These are phyloP conservation scores for Emmonsiellopsis sp. DNA, from an alignment of 2,329 filamentous ascomycete genomes.

Conservation along the genomic window DNA sequence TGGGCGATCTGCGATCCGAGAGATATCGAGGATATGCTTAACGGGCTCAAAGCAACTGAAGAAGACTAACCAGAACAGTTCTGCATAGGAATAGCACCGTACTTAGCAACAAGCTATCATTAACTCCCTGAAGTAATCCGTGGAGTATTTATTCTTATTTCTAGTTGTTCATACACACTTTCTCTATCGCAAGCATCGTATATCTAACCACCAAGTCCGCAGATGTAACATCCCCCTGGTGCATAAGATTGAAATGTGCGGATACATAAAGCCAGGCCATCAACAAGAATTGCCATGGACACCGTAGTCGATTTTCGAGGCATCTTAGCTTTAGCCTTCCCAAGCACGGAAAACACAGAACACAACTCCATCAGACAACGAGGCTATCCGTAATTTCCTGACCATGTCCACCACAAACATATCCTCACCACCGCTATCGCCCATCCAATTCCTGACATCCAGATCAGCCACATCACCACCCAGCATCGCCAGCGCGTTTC, in stretches of 20 bases:
- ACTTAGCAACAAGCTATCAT: too few relatives aligned
- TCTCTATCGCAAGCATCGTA: constrained; percentile 44
- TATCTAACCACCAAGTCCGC: constrained; percentile 49
- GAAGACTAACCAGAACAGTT: constrained; percentile 2
- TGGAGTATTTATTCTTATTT: too few relatives aligned
- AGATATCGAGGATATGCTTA: constrained; percentile 62
- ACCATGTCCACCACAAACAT: not conserved
- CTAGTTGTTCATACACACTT: constrained; percentile 31
- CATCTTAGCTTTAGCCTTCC: not conserved
- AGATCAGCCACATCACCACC: constrained; percentile 44
- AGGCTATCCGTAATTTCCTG: not conserved
- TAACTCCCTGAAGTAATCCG: too few relatives aligned
- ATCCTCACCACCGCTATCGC: not conserved
- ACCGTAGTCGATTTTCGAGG: not conserved
- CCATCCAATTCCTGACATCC: constrained; percentile 16
- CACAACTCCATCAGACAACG: not conserved
- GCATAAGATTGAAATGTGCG: not conserved
- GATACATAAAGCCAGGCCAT: not conserved
- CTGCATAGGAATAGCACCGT: too few relatives aligned
- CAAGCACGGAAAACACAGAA: constrained; percentile 43
- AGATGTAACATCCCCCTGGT: not conserved
- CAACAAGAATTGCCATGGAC: not conserved
- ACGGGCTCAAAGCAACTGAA: constrained; percentile 57
- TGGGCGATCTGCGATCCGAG: constrained; percentile 81
- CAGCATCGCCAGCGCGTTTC: constrained; percentile 47